Evolutionary conservation across 1,284 basidiomycete genomes (phyloP).

Genomic region (Golubevia pallescens): DNA sequence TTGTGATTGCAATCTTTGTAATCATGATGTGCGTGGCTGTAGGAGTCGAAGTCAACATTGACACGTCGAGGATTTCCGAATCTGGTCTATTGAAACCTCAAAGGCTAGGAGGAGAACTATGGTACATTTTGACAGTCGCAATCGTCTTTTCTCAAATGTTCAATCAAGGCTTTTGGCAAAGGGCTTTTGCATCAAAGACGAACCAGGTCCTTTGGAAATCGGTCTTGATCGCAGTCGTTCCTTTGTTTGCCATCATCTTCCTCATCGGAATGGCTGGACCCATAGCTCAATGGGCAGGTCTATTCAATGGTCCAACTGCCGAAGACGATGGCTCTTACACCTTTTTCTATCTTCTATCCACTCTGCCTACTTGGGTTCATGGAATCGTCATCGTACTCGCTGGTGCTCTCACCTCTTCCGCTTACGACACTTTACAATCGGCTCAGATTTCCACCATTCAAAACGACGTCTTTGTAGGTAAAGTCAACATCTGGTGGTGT

Average conservation of each 20-base stretch:
- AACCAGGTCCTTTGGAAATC: slow-evolving; percentile 51
- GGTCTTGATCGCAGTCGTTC: slow-evolving; percentile 47
- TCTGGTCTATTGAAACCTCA: slow-evolving; percentile 46
- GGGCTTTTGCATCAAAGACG: slow-evolving; percentile 59
- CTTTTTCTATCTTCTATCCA: slow-evolving; percentile 54
- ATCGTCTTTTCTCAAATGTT: slow-evolving; percentile 62
- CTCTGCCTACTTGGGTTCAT: slow-evolving; percentile 58
- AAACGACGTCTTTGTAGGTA: slow-evolving; percentile 61
- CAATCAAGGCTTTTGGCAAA: slow-evolving; percentile 65
- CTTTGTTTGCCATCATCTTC: slow-evolving; percentile 59
- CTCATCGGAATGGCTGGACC: slow-evolving; percentile 61
- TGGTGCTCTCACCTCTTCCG: slow-evolving; percentile 56
- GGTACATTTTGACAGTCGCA: slow-evolving; percentile 60
- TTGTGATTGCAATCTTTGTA: slow-evolving; percentile 56
- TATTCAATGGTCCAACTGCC: slow-evolving; percentile 7
- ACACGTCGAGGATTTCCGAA: slow-evolving; percentile 33
- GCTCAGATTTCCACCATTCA: slow-evolving; percentile 63
- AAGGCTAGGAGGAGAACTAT: slow-evolving; percentile 57
- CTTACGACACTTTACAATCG: slow-evolving; percentile 63
- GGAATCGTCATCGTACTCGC: slow-evolving; percentile 58
- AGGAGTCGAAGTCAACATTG: slow-evolving; percentile 50
- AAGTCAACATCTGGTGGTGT: slow-evolving; percentile 63
- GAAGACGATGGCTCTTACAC: slow-evolving; percentile 53
- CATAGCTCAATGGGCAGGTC: slow-evolving; percentile 20
- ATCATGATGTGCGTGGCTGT: slow-evolving; percentile 53